Conservation (phyloP, 192 early-diverging fungal genomes). For the Coemansia biformis region DNA sequence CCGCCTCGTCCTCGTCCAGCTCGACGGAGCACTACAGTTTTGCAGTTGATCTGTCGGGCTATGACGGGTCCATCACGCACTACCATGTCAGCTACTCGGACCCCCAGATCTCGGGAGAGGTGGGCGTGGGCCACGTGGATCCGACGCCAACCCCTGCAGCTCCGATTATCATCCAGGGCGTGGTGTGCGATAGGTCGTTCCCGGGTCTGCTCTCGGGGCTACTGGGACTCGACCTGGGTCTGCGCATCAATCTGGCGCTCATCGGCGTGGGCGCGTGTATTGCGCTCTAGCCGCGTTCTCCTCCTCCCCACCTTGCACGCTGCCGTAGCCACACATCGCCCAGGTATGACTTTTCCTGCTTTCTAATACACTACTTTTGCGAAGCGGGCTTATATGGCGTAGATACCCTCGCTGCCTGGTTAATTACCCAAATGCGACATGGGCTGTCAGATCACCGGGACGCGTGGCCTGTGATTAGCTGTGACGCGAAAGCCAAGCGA, state of each 20-base stretch:
- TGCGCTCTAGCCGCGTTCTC: slow-evolving; percentile 16
- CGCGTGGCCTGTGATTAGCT: no score
- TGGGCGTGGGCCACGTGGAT: slow-evolving; percentile 24
- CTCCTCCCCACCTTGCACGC: no score
- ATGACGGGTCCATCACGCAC: slow-evolving; percentile 34
- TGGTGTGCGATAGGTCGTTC: slow-evolving; percentile 25
- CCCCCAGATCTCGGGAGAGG: slow-evolving; percentile 33
- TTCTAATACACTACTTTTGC: no score
- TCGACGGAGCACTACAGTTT: slow-evolving; percentile 27
- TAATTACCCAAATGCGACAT: no score
- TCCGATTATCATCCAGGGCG: slow-evolving; percentile 2
- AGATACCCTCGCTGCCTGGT: no score
- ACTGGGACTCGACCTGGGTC: slow-evolving; percentile 17
- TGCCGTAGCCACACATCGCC: no score
- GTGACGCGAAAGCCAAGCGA: no score
- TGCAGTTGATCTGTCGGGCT: slow-evolving; percentile 34
- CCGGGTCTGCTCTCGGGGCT: slow-evolving; percentile 31
- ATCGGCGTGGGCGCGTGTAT: slow-evolving; percentile 40
- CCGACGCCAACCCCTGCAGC: slow-evolving; percentile 17
- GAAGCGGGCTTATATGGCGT: no score
- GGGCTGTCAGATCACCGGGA: no score
- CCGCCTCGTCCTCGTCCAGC: background rate
- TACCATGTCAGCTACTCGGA: slow-evolving; percentile 48
- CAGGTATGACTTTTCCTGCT: no score
- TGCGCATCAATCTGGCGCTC: slow-evolving; percentile 30